phyloP scores from a whole-genome alignment of 2,329 filamentous ascomycete genomes.

The Fonsecaea erecta region DNA sequence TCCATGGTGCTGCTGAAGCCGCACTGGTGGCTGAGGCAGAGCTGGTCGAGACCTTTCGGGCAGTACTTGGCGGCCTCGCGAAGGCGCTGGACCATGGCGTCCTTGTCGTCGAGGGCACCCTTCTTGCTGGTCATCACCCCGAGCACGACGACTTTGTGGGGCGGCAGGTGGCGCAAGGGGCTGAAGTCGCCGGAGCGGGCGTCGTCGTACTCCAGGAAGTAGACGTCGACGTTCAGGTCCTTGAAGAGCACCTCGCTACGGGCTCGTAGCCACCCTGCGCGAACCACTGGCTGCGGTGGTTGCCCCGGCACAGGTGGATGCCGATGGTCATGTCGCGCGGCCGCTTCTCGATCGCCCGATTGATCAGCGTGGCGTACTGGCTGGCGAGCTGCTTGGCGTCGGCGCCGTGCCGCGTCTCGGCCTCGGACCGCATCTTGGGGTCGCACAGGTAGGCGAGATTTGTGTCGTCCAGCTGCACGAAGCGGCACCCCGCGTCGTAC shows the following conservation, averaged over 20 bases:
- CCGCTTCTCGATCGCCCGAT: conserved; percentile 57
- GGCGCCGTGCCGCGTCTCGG: conserved; percentile 55
- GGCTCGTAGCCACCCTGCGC: conserved; percentile 64
- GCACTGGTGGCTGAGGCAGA: conserved; percentile 63
- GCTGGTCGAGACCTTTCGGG: conserved; percentile 59
- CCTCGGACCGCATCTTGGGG: conserved; percentile 59
- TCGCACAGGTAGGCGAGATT: conserved; percentile 66
- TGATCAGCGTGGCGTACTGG: conserved; percentile 61
- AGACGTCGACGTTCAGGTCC: conserved; percentile 61
- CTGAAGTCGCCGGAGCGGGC: conserved; percentile 61
- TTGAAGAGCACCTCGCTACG: conserved; percentile 63
- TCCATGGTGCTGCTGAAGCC: conserved; percentile 63
- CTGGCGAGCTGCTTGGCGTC: conserved; percentile 55
- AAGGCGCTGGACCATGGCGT: conserved; percentile 49
- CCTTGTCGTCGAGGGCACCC: conserved; percentile 59
- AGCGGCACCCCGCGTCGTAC: conserved; percentile 61
- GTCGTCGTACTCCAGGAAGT: conserved; percentile 66
- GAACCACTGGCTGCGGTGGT: conserved; percentile 63
- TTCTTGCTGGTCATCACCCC: conserved; percentile 63
- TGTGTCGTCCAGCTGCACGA: conserved; percentile 64
- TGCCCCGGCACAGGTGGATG: conserved; percentile 63
- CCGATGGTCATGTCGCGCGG: conserved; percentile 61
- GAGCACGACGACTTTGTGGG: conserved; percentile 60
- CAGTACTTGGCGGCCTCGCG: conserved; percentile 55
- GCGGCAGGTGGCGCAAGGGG: conserved; percentile 59